Evolutionary conservation across 1,284 basidiomycete genomes (phyloP).

Genomic region (Meripilus lineatus): DNA sequence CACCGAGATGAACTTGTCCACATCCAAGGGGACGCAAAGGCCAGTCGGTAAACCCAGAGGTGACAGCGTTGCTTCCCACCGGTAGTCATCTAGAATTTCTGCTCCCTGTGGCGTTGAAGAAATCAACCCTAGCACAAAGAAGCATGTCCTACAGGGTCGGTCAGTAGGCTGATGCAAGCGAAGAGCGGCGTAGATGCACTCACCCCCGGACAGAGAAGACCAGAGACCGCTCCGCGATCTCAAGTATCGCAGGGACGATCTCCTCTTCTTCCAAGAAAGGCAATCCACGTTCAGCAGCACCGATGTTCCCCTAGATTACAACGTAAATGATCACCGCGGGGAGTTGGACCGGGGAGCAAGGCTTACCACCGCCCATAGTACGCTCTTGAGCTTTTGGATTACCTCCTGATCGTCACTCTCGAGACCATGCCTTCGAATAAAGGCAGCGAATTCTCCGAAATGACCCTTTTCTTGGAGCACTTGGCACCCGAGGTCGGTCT

Average conservation of each 20-base stretch:
- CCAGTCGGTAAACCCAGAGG: slow-evolving; percentile 88
- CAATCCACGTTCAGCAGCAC: slow-evolving; percentile 86
- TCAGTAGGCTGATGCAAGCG: slow-evolving; percentile 8
- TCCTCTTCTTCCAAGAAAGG: slow-evolving; percentile 94
- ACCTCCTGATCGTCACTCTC: slow-evolving; percentile 83
- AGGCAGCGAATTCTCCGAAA: slow-evolving; percentile 87
- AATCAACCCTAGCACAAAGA: slow-evolving; percentile 88
- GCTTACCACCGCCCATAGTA: slow-evolving; percentile 93
- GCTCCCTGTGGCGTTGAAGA: slow-evolving; percentile 72
- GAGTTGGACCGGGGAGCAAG: neutral
- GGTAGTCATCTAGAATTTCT: slow-evolving; percentile 84
- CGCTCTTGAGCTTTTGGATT: slow-evolving; percentile 89
- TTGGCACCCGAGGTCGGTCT: slow-evolving; percentile 91
- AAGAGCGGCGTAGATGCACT: slow-evolving; percentile 22
- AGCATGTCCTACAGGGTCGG: slow-evolving; percentile 72
- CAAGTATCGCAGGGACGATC: slow-evolving; percentile 83
- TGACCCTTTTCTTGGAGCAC: slow-evolving; percentile 88
- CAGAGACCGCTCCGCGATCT: slow-evolving; percentile 86
- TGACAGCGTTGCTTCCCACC: slow-evolving; percentile 89
- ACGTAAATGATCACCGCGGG: neutral
- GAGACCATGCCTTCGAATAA: slow-evolving; percentile 83
- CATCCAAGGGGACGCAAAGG: slow-evolving; percentile 81
- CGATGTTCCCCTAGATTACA: slow-evolving; percentile 80
- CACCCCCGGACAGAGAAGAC: slow-evolving; percentile 94
- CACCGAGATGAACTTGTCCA: slow-evolving; percentile 79